Evolutionary conservation across 129 eudicot genomes (phyloP).

Genomic region (Rutidosis leptorrhynchoides): DNA sequence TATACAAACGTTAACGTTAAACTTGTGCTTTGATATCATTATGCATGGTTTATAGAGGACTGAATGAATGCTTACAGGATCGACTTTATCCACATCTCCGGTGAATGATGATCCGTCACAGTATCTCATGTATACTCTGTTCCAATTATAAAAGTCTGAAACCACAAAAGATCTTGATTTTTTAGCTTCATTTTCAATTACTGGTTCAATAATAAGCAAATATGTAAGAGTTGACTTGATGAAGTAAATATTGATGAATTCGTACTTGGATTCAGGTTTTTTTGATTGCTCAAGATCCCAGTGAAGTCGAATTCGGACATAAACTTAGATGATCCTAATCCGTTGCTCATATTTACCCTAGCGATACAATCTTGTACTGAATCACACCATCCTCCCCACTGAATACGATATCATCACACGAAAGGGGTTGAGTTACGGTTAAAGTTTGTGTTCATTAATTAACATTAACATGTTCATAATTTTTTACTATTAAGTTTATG

Average conservation of each 20-base stretch:
- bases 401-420: not conserved
- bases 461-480: not conserved
- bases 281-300: conserved; percentile 45
- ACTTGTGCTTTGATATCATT: not conserved
- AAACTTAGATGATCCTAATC: conserved; percentile 5
- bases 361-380: not conserved
- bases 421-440: not conserved
- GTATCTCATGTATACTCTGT: conserved; percentile 47
- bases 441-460: not conserved
- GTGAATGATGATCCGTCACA: conserved; percentile 66
- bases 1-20: conserved; percentile 1
- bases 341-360: not conserved
- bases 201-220: too few relatives aligned
- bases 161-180: not conserved
- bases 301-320: conserved; percentile 22
- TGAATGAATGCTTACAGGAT: conserved; percentile 30
- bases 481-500: not conserved
- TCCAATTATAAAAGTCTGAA: conserved; percentile 63
- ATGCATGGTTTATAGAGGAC: not conserved
- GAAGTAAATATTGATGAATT: not conserved
- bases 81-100: conserved; percentile 52
- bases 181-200: too few relatives aligned
- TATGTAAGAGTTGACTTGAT: not conserved
- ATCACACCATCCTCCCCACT: conserved; percentile 5
- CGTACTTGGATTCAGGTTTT: conserved; percentile 41